These are phyloP conservation scores for Mucor indicus DNA, from an alignment of 371 early-diverging fungal genomes.

Conservation along the genomic window DNA sequence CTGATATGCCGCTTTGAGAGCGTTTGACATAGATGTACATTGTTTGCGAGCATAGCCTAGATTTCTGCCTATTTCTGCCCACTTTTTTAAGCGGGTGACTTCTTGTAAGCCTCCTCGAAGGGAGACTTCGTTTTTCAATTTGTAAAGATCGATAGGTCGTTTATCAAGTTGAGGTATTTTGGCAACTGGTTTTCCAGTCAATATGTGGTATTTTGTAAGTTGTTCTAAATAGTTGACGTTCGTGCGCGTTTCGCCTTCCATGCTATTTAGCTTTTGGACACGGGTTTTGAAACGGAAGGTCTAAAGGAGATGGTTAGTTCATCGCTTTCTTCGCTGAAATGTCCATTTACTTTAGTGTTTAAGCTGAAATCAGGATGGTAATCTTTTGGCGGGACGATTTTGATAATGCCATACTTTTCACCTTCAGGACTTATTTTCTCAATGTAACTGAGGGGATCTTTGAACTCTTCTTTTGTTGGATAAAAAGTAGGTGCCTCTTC, in stretches of 20 bases:
- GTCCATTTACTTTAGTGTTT: constrained; percentile 71
- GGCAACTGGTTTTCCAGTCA: constrained; percentile 66
- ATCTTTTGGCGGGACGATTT: constrained; percentile 86
- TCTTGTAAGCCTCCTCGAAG: constrained; percentile 77
- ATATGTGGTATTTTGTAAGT: constrained; percentile 83
- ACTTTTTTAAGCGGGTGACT: constrained; percentile 81
- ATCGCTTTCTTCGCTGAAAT: too few relatives aligned
- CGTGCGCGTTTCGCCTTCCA: constrained; percentile 87
- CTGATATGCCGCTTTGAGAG: constrained; percentile 74
- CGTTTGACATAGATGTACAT: constrained; percentile 84
- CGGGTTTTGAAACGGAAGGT: constrained; percentile 88
- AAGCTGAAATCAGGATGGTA: constrained; percentile 85
- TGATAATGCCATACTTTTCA: constrained; percentile 84
- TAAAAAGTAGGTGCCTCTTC: constrained; percentile 77
- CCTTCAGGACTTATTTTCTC: constrained; percentile 76
- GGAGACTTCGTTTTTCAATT: constrained; percentile 81
- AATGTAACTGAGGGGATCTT: constrained; percentile 83
- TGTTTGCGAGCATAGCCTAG: constrained; percentile 75
- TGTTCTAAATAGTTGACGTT: constrained; percentile 90
- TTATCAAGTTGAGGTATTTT: constrained; percentile 82
- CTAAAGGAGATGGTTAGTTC: constrained; percentile 45
- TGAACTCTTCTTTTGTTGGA: constrained; percentile 84
- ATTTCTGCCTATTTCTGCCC: constrained; percentile 86
- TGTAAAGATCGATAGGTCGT: constrained; percentile 82
- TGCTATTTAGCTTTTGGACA: constrained; percentile 84